phyloP scores from a whole-genome alignment of 495 filamentous ascomycete genomes.

The Penicillium paradoxum region DNA sequence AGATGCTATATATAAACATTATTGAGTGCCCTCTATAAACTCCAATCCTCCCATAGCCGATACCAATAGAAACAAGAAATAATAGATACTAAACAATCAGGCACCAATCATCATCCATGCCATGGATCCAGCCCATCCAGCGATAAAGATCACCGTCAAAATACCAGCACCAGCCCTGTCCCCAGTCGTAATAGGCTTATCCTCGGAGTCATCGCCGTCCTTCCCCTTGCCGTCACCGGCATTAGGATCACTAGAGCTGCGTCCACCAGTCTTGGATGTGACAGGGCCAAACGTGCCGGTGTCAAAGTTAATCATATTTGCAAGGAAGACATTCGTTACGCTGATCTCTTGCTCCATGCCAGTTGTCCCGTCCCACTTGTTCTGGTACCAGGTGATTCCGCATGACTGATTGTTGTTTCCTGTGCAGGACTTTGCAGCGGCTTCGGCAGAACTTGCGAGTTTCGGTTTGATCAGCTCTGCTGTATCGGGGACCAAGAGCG shows the following conservation, averaged over 20 bases:
- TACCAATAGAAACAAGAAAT: neutral
- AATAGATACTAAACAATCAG: neutral
- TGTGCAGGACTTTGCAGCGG: constrained; percentile 62
- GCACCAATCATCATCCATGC: constrained; percentile 16
- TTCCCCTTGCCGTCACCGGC: constrained; percentile 23
- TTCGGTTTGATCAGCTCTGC: constrained; percentile 56
- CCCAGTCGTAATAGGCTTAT: constrained; percentile 41
- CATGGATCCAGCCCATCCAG: constrained; percentile 22
- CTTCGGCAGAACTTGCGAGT: constrained; percentile 56
- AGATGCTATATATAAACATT: neutral
- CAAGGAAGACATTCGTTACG: constrained; percentile 53
- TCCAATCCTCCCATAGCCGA: neutral
- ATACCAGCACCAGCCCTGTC: constrained; percentile 62
- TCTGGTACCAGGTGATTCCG: constrained; percentile 62
- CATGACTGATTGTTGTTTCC: constrained; percentile 61
- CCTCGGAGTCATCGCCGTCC: constrained; percentile 4
- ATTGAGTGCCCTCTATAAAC: neutral
- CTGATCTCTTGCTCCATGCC: constrained; percentile 50
- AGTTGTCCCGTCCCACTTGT: constrained; percentile 55
- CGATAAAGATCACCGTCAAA: constrained; percentile 52
- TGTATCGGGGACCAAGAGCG: constrained; percentile 59
- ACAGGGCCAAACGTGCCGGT: constrained; percentile 13
- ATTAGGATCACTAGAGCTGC: constrained; percentile 23
- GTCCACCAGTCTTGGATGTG: constrained; percentile 17
- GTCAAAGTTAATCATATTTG: constrained; percentile 24